phyloP scores from a whole-genome alignment of 2,329 filamentous ascomycete genomes.

The Phialophora macrospora region DNA sequence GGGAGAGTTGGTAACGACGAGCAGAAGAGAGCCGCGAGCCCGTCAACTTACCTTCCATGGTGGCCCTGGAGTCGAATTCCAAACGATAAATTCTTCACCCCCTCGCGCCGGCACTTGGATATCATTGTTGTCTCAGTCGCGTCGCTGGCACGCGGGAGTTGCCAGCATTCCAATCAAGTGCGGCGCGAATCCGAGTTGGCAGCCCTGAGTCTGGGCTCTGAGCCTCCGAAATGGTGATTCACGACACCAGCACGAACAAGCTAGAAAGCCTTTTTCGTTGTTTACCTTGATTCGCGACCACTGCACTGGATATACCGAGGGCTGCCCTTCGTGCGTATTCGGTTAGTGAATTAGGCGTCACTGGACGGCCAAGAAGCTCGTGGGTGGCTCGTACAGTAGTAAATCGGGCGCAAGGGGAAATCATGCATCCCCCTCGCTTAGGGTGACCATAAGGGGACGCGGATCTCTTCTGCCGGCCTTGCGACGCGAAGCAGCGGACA shows the following conservation, averaged over 20 bases:
- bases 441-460: too few species aligned
- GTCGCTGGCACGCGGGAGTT: not conserved
- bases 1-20: not conserved
- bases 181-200: not conserved
- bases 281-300: too few species aligned
- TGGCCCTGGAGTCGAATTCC: not conserved
- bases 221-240: not conserved
- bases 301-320: too few species aligned
- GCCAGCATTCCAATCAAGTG: not conserved
- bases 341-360: too few species aligned
- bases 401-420: too few species aligned
- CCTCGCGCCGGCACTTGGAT: not conserved
- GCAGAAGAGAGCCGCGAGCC: not conserved
- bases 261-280: not conserved
- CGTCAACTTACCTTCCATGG: not conserved
- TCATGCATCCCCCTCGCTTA: too few species aligned
- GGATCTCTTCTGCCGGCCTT: too few species aligned
- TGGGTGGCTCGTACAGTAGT: too few species aligned
- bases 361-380: too few species aligned
- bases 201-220: not conserved
- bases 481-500: too few species aligned
- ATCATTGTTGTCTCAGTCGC: not conserved
- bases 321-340: too few species aligned
- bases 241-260: not conserved
- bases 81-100: slow-evolving; percentile 1